A percentile compares a stretch with the other conserved stretches of the same genome.
These are phyloP conservation scores for Rossbeevera mucosa DNA, from an alignment of 768 basidiomycete species.

Conservation along the genomic window DNA sequence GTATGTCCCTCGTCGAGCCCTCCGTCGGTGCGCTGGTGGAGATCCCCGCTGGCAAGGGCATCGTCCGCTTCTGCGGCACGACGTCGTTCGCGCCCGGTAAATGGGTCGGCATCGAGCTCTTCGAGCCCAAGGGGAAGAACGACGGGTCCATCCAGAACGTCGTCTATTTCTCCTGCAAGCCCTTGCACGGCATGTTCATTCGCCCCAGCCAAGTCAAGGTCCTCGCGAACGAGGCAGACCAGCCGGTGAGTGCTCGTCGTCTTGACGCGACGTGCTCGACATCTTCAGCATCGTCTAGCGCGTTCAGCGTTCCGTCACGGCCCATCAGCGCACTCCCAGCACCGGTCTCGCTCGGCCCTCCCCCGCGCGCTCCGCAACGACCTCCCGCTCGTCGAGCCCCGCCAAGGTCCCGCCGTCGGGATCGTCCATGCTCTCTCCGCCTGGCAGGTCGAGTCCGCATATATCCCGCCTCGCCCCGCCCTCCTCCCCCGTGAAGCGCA, in stretches of 20 bases:
- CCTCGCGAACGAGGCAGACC: constrained; percentile 35
- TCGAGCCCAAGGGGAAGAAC: constrained; percentile 87
- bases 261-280: background rate
- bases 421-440: constrained; percentile 26
- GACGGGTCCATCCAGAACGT: constrained; percentile 82
- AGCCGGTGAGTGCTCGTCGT: constrained; percentile 17
- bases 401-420: constrained; percentile 37
- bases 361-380: constrained; percentile 35
- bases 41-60: constrained; percentile 74
- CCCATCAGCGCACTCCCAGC: constrained; percentile 63
- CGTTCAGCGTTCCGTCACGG: constrained; percentile 32
- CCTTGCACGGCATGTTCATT: constrained; percentile 83
- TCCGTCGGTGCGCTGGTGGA: constrained; percentile 73
- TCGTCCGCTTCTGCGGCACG: constrained; percentile 79
- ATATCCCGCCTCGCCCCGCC: constrained; percentile 31
- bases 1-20: constrained; percentile 37
- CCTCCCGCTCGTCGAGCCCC: constrained; percentile 63
- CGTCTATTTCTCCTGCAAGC: constrained; percentile 76
- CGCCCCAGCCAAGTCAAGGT: constrained; percentile 79
- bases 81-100: constrained; percentile 84
- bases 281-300: constrained; percentile 20
- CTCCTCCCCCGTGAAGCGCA: constrained; percentile 58
- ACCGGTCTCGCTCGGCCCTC: constrained; percentile 38
- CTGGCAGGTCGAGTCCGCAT: constrained; percentile 25
- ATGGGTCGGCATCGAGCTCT: constrained; percentile 94